Base-by-base conservation (phyloP, 257 asterid species). In the Cynanchum wilfordii region DNA sequence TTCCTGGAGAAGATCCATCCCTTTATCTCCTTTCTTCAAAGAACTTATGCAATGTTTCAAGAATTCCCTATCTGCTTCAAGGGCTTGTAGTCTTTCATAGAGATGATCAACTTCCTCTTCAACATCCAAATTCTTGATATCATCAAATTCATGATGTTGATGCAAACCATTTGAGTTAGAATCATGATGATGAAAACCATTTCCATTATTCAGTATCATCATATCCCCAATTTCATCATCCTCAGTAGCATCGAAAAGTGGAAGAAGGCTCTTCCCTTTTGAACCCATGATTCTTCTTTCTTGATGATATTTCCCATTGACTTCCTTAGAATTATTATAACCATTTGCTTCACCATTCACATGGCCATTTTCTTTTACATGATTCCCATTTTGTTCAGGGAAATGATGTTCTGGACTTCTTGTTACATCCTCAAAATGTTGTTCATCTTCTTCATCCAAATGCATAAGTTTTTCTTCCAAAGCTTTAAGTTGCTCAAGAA, bases 11-110 rank as follows among this genome's bases (percentile, higher is more conserved):
- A 94, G 96, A 83, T 88, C 87, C 87, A 91, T 84, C 4, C 97
- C 99, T 74, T 91, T 89, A 78, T 88, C 99, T 2, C 99, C 97
- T 84, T 91, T 89, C 84, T 86, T 91, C 56, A 94, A 80, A 52
- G 97, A 94, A 83, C 92, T 81, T 10, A 91, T 73, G 86, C 99
- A 91, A 49, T 91, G 96, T 86, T 88, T 88, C 60, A 94, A 81
- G 78, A 94, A 94, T 88, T 89, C 97, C 75, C 92, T 84, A 62
- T 94, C 99, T 10, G 97, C 96, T 82, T 94, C 99, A 36, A 91
- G 91, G 49, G 99, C 93, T 85, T 88, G 96, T 71, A 94, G 78
- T 84, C 97, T 87, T 80, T 87, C 96, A 49, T 87, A 90, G 38
- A 94, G 89, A 85, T 90, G 95, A 81, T 88, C 93, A 47, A 94